phyloP scores from a whole-genome alignment of 2,329 filamentous ascomycete genomes.

The Pseudocercospora eumusae region DNA sequence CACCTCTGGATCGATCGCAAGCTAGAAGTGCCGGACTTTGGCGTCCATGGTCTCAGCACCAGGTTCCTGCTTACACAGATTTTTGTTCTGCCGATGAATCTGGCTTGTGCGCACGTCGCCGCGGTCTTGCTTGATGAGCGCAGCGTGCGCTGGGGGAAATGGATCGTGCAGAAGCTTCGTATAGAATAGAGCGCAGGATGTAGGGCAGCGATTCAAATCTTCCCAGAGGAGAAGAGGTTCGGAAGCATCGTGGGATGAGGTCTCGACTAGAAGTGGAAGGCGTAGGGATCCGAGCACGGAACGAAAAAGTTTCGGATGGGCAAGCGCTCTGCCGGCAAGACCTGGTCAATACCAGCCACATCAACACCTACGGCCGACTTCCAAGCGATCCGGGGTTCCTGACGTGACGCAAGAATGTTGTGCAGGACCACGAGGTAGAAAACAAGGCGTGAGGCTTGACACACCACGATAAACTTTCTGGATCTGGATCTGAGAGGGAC shows the following conservation, averaged over 20 bases:
- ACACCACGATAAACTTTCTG: background rate
- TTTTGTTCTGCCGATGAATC: constrained; percentile 56
- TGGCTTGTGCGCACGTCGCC: constrained; percentile 60
- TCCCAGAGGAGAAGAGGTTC: no score
- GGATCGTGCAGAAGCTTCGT: constrained; percentile 48
- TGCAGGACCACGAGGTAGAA: background rate
- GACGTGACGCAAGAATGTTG: background rate
- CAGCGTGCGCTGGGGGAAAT: constrained; percentile 58
- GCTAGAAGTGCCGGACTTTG: constrained; percentile 50
- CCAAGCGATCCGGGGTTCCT: background rate
- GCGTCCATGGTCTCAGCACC: constrained; percentile 55
- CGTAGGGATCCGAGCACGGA: background rate
- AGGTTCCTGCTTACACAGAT: constrained; percentile 58
- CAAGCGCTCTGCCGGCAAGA: background rate
- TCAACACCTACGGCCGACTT: no score
- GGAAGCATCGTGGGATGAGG: no score
- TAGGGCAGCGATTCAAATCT: no score
- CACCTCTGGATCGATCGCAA: constrained; percentile 22
- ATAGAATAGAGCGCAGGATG: constrained; percentile 23
- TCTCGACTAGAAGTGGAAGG: no score
- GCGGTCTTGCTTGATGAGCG: constrained; percentile 59
- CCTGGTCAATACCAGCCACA: no score
- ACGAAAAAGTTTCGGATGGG: background rate
- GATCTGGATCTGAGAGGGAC: constrained; percentile 5
- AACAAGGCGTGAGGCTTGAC: background rate